Evolutionary conservation across 139 green algal genomes (phyloP).

Genomic region (Chlamydomonas sphaeroides): DNA sequence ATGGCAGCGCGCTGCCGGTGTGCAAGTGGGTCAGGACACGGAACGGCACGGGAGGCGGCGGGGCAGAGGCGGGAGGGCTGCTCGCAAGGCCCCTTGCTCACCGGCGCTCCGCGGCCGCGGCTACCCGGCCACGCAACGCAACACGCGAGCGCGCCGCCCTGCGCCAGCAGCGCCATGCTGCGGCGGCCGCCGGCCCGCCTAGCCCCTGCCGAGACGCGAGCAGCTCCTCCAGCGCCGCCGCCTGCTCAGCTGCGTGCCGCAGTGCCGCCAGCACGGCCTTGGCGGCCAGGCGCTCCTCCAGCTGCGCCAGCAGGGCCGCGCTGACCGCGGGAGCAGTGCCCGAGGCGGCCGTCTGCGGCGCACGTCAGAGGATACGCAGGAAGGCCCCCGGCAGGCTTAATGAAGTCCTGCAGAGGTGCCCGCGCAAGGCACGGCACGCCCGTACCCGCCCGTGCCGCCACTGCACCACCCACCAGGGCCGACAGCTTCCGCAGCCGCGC

Average conservation of each 20-base stretch:
- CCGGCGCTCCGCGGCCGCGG: not conserved
- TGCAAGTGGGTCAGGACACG: too few relatives aligned
- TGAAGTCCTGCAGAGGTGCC: too few relatives aligned
- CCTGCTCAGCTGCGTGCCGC: not conserved
- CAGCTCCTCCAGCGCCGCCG: not conserved
- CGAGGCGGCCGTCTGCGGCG: not conserved
- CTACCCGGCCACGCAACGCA: not conserved
- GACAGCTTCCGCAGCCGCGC: not conserved
- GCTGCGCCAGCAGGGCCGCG: not conserved
- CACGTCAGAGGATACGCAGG: too few relatives aligned
- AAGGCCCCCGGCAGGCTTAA: too few relatives aligned
- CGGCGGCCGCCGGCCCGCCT: not conserved
- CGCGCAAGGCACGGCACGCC: too few relatives aligned
- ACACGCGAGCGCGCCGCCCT: not conserved
- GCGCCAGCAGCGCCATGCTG: slow-evolving; percentile 18
- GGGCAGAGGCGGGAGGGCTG: too few relatives aligned
- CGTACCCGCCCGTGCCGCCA: not conserved
- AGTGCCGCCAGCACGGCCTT: slow-evolving; percentile 2
- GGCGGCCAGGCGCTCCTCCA: not conserved
- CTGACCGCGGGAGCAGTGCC: not conserved
- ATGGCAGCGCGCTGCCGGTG: too few relatives aligned
- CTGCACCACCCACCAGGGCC: not conserved
- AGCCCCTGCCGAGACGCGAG: not conserved
- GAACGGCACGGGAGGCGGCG: too few relatives aligned
- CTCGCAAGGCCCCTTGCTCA: too few relatives aligned